Conservation (phyloP, 1,284 basidiomycete species). For the Melampsora medusae region DNA sequence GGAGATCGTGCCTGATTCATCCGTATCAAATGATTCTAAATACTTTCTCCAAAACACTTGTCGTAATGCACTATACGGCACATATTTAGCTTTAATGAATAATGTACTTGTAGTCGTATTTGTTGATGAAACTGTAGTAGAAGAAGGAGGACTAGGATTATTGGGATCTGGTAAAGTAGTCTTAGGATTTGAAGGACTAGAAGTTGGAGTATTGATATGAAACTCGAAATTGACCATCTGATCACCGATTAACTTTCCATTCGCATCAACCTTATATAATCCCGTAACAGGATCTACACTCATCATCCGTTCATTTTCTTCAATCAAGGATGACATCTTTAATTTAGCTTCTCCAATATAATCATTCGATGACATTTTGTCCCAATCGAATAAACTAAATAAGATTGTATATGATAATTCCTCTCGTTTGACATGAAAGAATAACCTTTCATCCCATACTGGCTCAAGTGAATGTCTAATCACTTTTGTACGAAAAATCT, state of each 20-base stretch:
- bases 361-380: conserved; percentile 65
- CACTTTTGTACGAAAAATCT: conserved; percentile 48
- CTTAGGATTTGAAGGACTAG: neutral
- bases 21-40: conserved; percentile 83
- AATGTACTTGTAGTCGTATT: conserved; percentile 34
- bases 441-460: conserved; percentile 88
- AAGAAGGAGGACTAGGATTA: neutral
- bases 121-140: neutral
- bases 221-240: conserved; percentile 59
- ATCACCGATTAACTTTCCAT: conserved; percentile 57
- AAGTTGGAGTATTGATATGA: conserved; percentile 7
- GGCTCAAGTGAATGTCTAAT: conserved; percentile 67
- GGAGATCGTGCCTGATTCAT: conserved; percentile 75
- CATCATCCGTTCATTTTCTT: conserved; percentile 67
- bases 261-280: conserved; percentile 65
- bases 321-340: conserved; percentile 66
- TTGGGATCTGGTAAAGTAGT: neutral
- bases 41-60: conserved; percentile 81
- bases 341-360: conserved; percentile 60
- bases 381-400: conserved; percentile 86
- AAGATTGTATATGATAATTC: conserved; percentile 68
- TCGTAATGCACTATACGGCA: conserved; percentile 75
- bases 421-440: conserved; percentile 88
- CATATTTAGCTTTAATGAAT: conserved; percentile 75
- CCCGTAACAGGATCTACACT: conserved; percentile 65